phyloP scores from a whole-genome alignment of 176 grass and related monocot species.

The Eleusine coracana region DNA sequence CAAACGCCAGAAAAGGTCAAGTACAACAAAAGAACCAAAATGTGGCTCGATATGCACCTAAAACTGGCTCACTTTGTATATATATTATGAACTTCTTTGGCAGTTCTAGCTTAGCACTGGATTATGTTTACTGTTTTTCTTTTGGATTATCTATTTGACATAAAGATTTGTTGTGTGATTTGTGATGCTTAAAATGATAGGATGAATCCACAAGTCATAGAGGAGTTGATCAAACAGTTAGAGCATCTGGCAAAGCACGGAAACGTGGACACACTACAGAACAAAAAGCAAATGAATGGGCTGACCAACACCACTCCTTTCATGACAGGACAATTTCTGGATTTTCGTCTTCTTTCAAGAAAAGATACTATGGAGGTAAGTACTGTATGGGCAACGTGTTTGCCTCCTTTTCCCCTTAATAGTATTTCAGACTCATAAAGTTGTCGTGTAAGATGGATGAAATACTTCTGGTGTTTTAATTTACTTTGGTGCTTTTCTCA shows the following conservation, averaged over 20 bases:
- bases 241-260: constrained; percentile 37
- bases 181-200: constrained; percentile 33
- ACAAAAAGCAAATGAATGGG: constrained; percentile 38
- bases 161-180: not conserved
- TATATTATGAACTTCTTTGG: not conserved
- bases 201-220: constrained; percentile 37
- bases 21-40: too few species aligned
- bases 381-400: constrained; percentile 11
- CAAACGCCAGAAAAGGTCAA: too few species aligned
- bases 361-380: constrained; percentile 55
- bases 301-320: constrained; percentile 8
- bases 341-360: constrained; percentile 48
- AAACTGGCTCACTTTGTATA: not conserved
- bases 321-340: constrained; percentile 41
- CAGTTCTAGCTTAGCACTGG: not conserved
- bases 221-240: constrained; percentile 37
- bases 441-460: not conserved
- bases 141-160: not conserved
- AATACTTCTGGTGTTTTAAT: constrained; percentile 8
- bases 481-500: constrained; percentile 38
- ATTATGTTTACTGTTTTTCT: not conserved
- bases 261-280: constrained; percentile 37
- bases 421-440: constrained; percentile 9
- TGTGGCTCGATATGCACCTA: not conserved
- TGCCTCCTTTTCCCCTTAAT: not conserved